Base-by-base conservation (phyloP, 208 protist species). In the Wallacemonas sp. region DNA sequence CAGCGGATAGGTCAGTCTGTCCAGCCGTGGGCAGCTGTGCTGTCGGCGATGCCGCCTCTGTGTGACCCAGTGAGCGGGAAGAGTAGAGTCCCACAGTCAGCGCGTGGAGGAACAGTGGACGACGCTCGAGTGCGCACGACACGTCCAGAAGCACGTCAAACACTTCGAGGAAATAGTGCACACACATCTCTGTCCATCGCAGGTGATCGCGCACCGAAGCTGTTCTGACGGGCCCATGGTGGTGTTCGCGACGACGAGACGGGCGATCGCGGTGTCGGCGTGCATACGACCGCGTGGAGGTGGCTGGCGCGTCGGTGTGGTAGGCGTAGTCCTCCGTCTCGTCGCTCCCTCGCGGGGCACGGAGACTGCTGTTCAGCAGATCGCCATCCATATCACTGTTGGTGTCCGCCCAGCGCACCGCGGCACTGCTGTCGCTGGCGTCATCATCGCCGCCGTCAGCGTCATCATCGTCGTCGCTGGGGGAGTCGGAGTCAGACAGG, bases 151-250 rank as follows among this genome's bases (percentile, higher is more conserved):
- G 67, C 0, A 81, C 70, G 53, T 87, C 81, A 24, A 87, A 54
- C 39, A 87, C 69, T 46, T 83, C 81, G 0, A 87, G 60, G 44
- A 79, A 83, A 57, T 87, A 87, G 66, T 87, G 81, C n/a, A 87
- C 70, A 9, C 76, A 78, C 63, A 79, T 63, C 61, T 83, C 78
- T 60, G 75, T 71, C 76, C 70, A 83, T 39, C 63, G 68, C 37
- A 64, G 30, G 52, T 71, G 63, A 15, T 57, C 50, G 5, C 50
- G 50, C 5, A 57, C 30, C 9, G 50, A 8, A 27, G 4, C 50
- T 3, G 50, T 32, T 32, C 10, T 41, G 30, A 27, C 50, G 8
- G 29, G 12, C 21, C 38, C 50, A 8, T 33, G 50, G 9, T 32
- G 50, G 9, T 32, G 50, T 8, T 38, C 30, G n/a, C 50, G 50